Evolutionary conservation across 495 filamentous ascomycete genomes (phyloP), one percentile per base, ranked within the genome.

Genomic region (Neurospora discreta): DNA sequence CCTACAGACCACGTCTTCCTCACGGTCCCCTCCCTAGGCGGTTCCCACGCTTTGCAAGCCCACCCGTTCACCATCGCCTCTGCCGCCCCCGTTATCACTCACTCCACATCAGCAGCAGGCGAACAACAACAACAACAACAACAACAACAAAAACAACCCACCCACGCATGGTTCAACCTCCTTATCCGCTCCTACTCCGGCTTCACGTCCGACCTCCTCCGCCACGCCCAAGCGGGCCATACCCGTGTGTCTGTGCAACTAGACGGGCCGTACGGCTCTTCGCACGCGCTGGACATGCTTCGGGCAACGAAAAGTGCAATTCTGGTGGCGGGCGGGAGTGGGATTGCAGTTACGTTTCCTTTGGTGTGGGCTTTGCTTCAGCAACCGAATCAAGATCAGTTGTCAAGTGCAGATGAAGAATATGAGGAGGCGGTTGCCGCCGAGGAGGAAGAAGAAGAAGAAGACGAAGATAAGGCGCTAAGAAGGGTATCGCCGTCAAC

Each of bases 11-110:
- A 90, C 75, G 82, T 87, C 68, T 89, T 90, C 75, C 72, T 90
- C 40, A 84, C 85, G 13, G 78, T 90, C 0, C 89, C 88, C 0
- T 76, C 77, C 1, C 78, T 90, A 5, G 81, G 82, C 3, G 67
- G 44, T 44, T 87, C 70, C 8, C 75, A 76, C 39, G 11, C 44
- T 13, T 73, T 72, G 79, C 89, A 82, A 80, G 81, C 84, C 1
- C 89, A 91, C 73, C 89, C 88, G 0, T 90, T 90, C 74, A 89
- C 87, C 5, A 88, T 90, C 70, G 84, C 87, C 2, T 79, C 77
- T 41, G 89, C 88, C 6, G 81, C 83, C 4, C 77, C 77, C 8
- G 71, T 72, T 3, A 33, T 23, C 8, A 38, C 42, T n/a, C 42
- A 43, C 15, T 41, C 40, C 13, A 15, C 40, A 13, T 41, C 40